phyloP scores from a whole-genome alignment of 176 grass and related monocot species.

The Dactylis glomerata region DNA sequence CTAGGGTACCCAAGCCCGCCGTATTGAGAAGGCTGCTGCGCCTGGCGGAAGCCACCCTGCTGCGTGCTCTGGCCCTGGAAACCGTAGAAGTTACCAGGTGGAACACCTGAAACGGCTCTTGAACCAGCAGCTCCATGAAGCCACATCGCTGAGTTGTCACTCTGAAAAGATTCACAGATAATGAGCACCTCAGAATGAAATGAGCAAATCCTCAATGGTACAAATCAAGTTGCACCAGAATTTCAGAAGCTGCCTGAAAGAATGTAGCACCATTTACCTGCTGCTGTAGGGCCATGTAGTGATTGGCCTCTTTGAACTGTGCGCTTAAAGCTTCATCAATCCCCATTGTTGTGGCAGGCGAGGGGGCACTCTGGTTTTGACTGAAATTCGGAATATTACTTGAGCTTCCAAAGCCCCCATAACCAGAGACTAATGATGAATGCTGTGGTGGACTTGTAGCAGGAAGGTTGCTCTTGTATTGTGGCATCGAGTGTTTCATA shows the following conservation, averaged over 20 bases:
- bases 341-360: constrained; percentile 49
- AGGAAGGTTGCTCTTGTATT: constrained; percentile 79
- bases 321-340: constrained; percentile 78
- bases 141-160: constrained; percentile 79
- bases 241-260: constrained; percentile 1
- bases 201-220: neutral
- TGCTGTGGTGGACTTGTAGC: constrained; percentile 54
- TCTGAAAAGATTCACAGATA: constrained; percentile 25
- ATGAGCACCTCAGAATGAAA: neutral
- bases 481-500: constrained; percentile 81
- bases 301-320: constrained; percentile 80
- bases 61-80: constrained; percentile 71
- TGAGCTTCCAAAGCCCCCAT: constrained; percentile 73
- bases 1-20: constrained; percentile 61
- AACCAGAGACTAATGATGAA: constrained; percentile 53
- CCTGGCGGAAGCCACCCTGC: constrained; percentile 67
- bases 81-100: constrained; percentile 68
- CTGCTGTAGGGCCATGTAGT: constrained; percentile 84
- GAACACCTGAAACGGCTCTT: constrained; percentile 64
- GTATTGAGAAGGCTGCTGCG: constrained; percentile 65
- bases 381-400: constrained; percentile 66
- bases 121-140: constrained; percentile 72
- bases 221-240: neutral
- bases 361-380: constrained; percentile 51
- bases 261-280: constrained; percentile 47